Percentiles rank a stretch among this genome's conserved stretches.
phyloP scores from a whole-genome alignment of 345 rosid species.

The Populus alba region DNA sequence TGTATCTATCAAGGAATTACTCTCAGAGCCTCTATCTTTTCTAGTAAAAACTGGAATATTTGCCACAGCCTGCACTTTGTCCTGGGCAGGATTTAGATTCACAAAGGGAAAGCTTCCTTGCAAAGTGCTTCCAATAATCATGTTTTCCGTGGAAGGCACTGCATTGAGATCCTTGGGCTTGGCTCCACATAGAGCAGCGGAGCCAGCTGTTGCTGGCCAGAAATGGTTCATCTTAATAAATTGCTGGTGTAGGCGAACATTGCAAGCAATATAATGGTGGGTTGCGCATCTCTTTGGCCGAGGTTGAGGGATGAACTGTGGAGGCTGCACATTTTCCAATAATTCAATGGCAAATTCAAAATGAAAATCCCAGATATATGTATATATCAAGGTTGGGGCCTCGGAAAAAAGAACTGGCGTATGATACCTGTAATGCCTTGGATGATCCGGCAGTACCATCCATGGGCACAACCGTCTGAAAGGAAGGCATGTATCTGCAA shows the following conservation, averaged over 20 bases:
- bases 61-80: conserved; percentile 17
- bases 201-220: conserved; percentile 25
- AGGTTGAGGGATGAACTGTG: conserved; percentile 31
- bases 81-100: conserved; percentile 36
- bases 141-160: conserved; percentile 17
- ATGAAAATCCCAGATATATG: background rate
- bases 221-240: conserved; percentile 35
- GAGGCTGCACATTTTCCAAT: conserved; percentile 25
- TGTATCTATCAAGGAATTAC: conserved; percentile 4
- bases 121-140: conserved; percentile 22
- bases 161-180: conserved; percentile 25
- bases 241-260: conserved; percentile 52
- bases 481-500: conserved; percentile 37
- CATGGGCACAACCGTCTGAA: conserved; percentile 32
- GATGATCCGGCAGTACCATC: conserved; percentile 33
- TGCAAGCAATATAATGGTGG: conserved; percentile 55
- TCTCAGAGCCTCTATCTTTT: conserved; percentile 39
- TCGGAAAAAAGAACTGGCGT: background rate
- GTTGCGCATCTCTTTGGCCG: conserved; percentile 54
- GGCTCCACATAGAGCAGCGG: conserved; percentile 23
- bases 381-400: background rate
- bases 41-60: conserved; percentile 15
- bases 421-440: conserved; percentile 38
- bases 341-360: conserved; percentile 5
- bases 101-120: conserved; percentile 21